Conservation (phyloP, 495 filamentous ascomycete species). For the Aspergillus haitiensis region DNA sequence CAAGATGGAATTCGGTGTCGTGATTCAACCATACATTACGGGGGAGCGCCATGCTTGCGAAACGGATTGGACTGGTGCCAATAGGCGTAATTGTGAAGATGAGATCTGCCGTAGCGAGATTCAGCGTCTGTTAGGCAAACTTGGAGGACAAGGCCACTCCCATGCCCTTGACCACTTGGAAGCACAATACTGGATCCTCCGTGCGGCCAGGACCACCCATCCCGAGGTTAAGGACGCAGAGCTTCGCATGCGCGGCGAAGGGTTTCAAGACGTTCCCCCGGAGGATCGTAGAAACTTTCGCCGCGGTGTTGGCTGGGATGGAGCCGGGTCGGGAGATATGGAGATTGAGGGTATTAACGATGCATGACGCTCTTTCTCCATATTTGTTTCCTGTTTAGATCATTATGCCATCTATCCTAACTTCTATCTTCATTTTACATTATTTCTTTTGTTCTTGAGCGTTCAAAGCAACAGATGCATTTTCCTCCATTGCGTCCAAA, state of each 20-base stretch:
- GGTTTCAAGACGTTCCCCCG: conserved; percentile 29
- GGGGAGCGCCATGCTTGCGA: conserved; percentile 37
- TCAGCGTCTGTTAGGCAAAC: conserved; percentile 16
- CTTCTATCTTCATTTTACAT: no score
- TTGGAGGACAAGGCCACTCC: conserved; percentile 16
- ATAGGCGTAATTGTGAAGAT: conserved; percentile 30
- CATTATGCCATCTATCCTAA: no score
- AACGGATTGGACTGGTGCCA: conserved; percentile 37
- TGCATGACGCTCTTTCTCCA: neutral
- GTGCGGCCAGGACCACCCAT: conserved; percentile 42
- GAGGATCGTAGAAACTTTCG: conserved; percentile 31
- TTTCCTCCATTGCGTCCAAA: no score
- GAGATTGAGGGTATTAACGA: conserved; percentile 33
- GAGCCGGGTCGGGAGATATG: conserved; percentile 31
- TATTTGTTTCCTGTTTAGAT: no score
- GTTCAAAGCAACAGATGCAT: no score
- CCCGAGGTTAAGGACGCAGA: conserved; percentile 26
- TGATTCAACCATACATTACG: conserved; percentile 13
- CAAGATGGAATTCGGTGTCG: conserved; percentile 24
- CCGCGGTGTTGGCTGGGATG: conserved; percentile 43
- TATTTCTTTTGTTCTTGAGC: no score
- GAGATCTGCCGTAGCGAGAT: conserved; percentile 28
- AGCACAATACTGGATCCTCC: conserved; percentile 40
- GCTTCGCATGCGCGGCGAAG: conserved; percentile 36
- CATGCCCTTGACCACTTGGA: conserved; percentile 32